Percentiles rank a stretch among this genome's conserved stretches.
phyloP scores from a whole-genome alignment of 306 rosid species.

The Cicer arietinum region DNA sequence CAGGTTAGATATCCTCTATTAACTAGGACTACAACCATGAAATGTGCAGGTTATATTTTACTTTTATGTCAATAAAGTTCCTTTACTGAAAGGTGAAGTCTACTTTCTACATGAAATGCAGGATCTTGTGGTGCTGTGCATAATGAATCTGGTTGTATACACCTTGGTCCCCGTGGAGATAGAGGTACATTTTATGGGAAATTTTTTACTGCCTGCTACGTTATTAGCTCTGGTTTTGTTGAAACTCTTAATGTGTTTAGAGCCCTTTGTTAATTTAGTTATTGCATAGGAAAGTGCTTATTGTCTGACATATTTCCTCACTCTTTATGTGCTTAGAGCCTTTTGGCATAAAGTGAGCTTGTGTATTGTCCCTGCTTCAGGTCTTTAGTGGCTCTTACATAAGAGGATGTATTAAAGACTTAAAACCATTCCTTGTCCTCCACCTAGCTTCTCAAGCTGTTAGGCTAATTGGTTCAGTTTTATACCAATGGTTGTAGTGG shows the following conservation, averaged over 20 bases:
- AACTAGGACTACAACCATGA: constrained; percentile 16
- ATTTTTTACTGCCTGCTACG: constrained; percentile 23
- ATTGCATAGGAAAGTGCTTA: neutral
- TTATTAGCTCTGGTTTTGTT: constrained; percentile 4
- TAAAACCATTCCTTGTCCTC: neutral
- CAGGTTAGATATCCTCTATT: constrained; percentile 62
- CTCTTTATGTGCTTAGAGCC: no score
- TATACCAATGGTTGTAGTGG: neutral
- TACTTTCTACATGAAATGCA: constrained; percentile 52
- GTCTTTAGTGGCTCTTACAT: neutral
- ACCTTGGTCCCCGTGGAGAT: constrained; percentile 70
- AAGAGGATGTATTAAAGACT: neutral
- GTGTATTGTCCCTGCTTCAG: neutral
- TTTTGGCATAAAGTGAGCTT: neutral
- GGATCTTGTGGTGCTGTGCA: constrained; percentile 55
- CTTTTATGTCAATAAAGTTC: constrained; percentile 33
- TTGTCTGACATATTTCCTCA: neutral
- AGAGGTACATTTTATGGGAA: constrained; percentile 60
- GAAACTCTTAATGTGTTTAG: neutral
- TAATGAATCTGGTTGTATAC: constrained; percentile 60
- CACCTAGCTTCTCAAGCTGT: neutral
- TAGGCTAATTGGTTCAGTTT: neutral
- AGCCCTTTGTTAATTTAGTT: constrained; percentile 29
- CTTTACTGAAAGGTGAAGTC: constrained; percentile 49
- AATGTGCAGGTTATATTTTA: constrained; percentile 13